Percentiles rank a stretch among this genome's conserved stretches.
These are phyloP conservation scores for Neurospora tetrasperma DNA, from an alignment of 495 filamentous ascomycete species.

Conservation along the genomic window DNA sequence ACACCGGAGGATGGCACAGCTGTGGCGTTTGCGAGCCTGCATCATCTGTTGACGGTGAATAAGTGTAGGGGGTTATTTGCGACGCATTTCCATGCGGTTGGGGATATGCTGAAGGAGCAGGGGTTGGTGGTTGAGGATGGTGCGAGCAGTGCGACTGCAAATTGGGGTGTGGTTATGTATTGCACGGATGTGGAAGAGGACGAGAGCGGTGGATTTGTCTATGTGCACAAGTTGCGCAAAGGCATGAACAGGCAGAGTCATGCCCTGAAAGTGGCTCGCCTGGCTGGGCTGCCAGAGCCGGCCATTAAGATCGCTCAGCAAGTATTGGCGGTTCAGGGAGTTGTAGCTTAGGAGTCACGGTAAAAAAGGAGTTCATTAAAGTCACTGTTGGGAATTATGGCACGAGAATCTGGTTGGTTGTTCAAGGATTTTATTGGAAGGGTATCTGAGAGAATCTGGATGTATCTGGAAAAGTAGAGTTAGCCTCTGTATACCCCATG, in stretches of 20 bases:
- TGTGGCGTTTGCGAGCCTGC: conserved; percentile 76
- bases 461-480: conserved; percentile 11
- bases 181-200: conserved; percentile 83
- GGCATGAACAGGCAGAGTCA: conserved; percentile 83
- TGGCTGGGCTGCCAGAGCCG: conserved; percentile 65
- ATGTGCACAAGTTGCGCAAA: conserved; percentile 66
- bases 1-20: conserved; percentile 85
- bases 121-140: conserved; percentile 31
- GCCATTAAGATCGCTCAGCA: conserved; percentile 47
- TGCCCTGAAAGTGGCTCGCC: conserved; percentile 79
- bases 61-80: conserved; percentile 78
- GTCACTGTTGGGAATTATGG: not conserved
- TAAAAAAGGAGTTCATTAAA: not conserved
- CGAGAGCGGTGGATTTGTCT: conserved; percentile 60
- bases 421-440: not conserved
- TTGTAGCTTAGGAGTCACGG: not conserved
- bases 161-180: conserved; percentile 58
- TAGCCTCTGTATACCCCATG: conserved; percentile 21
- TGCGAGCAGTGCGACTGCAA: conserved; percentile 27
- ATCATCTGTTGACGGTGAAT: conserved; percentile 70
- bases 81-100: conserved; percentile 83
- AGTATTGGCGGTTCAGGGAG: conserved; percentile 23
- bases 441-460: not conserved
- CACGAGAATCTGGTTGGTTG: conserved; percentile 1
- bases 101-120: conserved; percentile 50